Conservation (phyloP, 768 basidiomycete species). For the Lepiota venenata region DNA sequence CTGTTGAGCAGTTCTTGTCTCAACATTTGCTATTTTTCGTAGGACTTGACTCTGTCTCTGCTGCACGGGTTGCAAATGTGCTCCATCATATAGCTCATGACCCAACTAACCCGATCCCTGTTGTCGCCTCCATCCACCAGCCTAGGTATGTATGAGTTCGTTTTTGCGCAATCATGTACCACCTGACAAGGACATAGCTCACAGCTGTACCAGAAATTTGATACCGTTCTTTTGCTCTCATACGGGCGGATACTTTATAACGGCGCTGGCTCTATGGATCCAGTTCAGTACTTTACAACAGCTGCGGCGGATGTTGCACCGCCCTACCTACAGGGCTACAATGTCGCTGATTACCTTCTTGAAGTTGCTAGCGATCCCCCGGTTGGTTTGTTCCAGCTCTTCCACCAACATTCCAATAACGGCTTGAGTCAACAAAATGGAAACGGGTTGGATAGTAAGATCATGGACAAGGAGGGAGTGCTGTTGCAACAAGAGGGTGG, state of each 20-base stretch:
- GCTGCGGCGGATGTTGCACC: constrained; percentile 35
- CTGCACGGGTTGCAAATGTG: constrained; percentile 73
- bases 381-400: constrained; percentile 37
- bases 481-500: neutral
- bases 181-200: constrained; percentile 42
- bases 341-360: constrained; percentile 88
- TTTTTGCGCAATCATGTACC: neutral
- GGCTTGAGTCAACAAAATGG: neutral
- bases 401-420: neutral
- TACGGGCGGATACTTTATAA: constrained; percentile 77
- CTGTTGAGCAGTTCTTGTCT: neutral
- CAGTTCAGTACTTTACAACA: constrained; percentile 61
- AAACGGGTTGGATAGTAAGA: neutral
- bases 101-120: constrained; percentile 63
- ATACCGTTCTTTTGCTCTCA: constrained; percentile 74
- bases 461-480: neutral
- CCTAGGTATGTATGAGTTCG: constrained; percentile 50
- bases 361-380: constrained; percentile 78
- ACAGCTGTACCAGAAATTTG: constrained; percentile 82
- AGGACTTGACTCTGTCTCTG: constrained; percentile 88
- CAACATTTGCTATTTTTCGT: constrained; percentile 3
- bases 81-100: constrained; percentile 75
- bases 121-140: constrained; percentile 87
- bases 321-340: constrained; percentile 76
- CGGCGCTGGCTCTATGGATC: constrained; percentile 70